These are phyloP conservation scores for Alternaria solani DNA, from an alignment of 2,329 filamentous ascomycete genomes.

Conservation along the genomic window DNA sequence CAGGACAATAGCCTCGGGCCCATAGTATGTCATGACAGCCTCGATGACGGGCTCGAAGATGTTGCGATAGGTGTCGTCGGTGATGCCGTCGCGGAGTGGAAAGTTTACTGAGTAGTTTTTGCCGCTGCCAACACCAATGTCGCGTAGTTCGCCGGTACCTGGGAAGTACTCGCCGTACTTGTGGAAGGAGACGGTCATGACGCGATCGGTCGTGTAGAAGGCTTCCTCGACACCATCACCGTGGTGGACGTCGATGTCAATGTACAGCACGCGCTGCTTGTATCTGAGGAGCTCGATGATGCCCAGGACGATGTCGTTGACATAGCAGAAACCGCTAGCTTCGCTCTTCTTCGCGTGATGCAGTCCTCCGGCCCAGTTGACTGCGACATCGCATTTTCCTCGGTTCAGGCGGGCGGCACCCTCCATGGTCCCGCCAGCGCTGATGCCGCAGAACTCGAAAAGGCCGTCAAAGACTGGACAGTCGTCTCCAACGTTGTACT, in stretches of 20 bases:
- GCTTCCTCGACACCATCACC: slow-evolving; percentile 80
- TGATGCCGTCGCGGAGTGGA: slow-evolving; percentile 73
- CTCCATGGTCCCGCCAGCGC: slow-evolving; percentile 74
- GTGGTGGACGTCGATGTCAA: slow-evolving; percentile 93
- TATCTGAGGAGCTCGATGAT: slow-evolving; percentile 87
- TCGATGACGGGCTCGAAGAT: slow-evolving; percentile 74
- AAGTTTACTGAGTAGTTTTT: slow-evolving; percentile 76
- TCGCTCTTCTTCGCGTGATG: slow-evolving; percentile 96
- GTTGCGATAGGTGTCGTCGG: slow-evolving; percentile 71
- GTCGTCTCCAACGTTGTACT: slow-evolving; percentile 71
- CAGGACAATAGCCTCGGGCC: slow-evolving; percentile 71
- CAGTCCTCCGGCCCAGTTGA: slow-evolving; percentile 82
- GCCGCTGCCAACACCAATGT: slow-evolving; percentile 72
- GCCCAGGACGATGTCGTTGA: slow-evolving; percentile 94
- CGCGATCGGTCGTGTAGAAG: slow-evolving; percentile 74
- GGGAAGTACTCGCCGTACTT: slow-evolving; percentile 78
- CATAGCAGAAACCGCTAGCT: slow-evolving; percentile 96
- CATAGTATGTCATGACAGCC: slow-evolving; percentile 74
- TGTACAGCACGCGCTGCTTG: slow-evolving; percentile 88
- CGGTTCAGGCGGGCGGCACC: slow-evolving; percentile 72
- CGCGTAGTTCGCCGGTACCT: slow-evolving; percentile 72
- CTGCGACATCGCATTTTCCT: slow-evolving; percentile 72
- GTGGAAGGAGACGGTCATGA: slow-evolving; percentile 77
- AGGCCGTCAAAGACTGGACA: slow-evolving; percentile 73
- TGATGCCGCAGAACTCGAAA: slow-evolving; percentile 76